Evolutionary conservation across 257 asterid species (phyloP).

Genomic region (Solanum ossicruentum): DNA sequence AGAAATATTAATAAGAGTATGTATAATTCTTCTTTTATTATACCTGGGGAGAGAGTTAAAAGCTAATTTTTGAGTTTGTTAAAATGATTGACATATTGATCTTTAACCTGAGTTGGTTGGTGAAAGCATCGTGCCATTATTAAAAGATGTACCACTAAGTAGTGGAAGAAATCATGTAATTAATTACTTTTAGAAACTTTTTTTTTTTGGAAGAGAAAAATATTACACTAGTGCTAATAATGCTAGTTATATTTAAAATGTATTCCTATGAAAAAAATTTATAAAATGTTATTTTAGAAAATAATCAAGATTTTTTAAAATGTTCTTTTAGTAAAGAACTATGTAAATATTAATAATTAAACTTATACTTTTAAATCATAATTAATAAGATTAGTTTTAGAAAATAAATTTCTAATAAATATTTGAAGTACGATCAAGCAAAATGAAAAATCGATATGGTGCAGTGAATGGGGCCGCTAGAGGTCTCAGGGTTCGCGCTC

Average conservation of each 20-base stretch:
- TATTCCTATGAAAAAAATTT: not conserved
- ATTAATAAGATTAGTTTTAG: too few species aligned
- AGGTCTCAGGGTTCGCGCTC: fast-evolving
- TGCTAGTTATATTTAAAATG: not conserved
- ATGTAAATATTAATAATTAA: too few species aligned
- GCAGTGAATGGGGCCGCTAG: too few species aligned
- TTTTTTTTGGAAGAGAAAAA: not conserved
- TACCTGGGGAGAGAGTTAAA: not conserved
- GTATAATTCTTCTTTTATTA: too few species aligned
- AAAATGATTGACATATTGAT: not conserved
- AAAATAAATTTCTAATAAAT: too few species aligned
- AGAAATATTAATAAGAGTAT: too few species aligned
- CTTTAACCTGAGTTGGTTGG: not conserved
- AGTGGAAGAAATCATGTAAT: not conserved
- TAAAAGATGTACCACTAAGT: not conserved
- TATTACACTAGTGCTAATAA: not conserved
- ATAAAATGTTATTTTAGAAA: too few species aligned
- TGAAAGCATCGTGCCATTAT: not conserved
- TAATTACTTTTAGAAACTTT: not conserved
- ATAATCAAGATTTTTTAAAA: not conserved
- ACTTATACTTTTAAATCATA: too few species aligned
- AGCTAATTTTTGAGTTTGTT: not conserved
- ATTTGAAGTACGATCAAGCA: not conserved
- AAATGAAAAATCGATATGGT: too few species aligned
- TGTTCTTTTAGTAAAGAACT: too few species aligned